Evolutionary conservation across 192 early-diverging fungal genomes (phyloP).

Genomic region (Umbelopsis isabellina): DNA sequence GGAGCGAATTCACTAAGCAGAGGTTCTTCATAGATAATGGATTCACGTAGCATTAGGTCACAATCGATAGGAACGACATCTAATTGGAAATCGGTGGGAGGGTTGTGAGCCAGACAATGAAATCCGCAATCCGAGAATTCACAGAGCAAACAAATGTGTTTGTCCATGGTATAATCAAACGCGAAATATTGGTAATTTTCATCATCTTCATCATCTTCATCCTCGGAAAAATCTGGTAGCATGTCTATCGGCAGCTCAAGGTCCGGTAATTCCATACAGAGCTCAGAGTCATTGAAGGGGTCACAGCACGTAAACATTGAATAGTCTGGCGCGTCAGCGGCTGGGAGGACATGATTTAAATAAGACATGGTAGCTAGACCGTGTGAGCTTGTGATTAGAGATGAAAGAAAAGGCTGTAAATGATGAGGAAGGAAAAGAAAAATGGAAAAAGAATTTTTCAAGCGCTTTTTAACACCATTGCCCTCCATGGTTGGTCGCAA

Average conservation of each 20-base stretch:
- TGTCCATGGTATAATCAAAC: neutral
- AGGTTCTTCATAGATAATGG: neutral
- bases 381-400: too few species aligned
- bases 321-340: too few species aligned
- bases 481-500: neutral
- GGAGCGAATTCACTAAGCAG: slow-evolving; percentile 5
- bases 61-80: slow-evolving; percentile 8
- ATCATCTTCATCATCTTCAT: slow-evolving; percentile 10
- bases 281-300: neutral
- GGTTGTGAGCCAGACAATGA: neutral
- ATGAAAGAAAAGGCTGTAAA: too few species aligned
- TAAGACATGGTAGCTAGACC: too few species aligned
- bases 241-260: slow-evolving; percentile 12
- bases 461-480: neutral
- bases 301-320: neutral
- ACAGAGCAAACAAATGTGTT: slow-evolving; percentile 1
- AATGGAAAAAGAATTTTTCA: neutral
- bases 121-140: neutral
- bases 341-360: too few species aligned
- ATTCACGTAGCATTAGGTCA: too few species aligned
- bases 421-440: too few species aligned
- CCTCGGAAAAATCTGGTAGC: slow-evolving; percentile 8
- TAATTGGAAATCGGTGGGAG: neutral
- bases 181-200: neutral
- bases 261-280: neutral